Evolutionary conservation across 768 basidiomycete genomes (phyloP).

Genomic region (Xerocomus brunneocitrinus): DNA sequence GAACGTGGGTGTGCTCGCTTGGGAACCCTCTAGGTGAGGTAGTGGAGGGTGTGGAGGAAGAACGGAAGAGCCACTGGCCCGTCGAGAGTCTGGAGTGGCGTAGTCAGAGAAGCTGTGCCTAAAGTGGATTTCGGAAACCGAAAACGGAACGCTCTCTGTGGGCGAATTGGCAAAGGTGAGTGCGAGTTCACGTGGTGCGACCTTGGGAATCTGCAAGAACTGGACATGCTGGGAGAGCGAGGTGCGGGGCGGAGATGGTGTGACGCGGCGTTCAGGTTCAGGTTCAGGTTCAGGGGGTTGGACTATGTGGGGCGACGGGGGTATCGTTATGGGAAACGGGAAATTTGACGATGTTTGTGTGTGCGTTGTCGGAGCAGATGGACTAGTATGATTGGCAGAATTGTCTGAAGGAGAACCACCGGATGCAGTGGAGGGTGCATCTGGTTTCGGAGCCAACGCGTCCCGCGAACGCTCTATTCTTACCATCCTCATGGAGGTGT

Average conservation of each 20-base stretch:
- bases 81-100: slow-evolving; percentile 28
- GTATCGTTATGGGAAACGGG: slow-evolving; percentile 44
- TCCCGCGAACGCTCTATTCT: slow-evolving; percentile 19
- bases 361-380: slow-evolving; percentile 18
- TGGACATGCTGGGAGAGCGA: slow-evolving; percentile 10
- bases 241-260: slow-evolving; percentile 18
- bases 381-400: slow-evolving; percentile 16
- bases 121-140: slow-evolving; percentile 52
- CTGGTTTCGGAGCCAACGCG: slow-evolving; percentile 19
- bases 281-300: slow-evolving; percentile 9
- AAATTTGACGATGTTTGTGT: slow-evolving; percentile 32
- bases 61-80: slow-evolving; percentile 31
- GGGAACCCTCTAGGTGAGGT: slow-evolving; percentile 25
- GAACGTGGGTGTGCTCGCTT: slow-evolving; percentile 9
- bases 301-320: slow-evolving; percentile 36
- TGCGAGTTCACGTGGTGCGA: slow-evolving; percentile 23
- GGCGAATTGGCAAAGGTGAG: slow-evolving; percentile 41
- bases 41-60: slow-evolving; percentile 43
- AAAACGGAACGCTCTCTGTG: slow-evolving; percentile 53
- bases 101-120: slow-evolving; percentile 37
- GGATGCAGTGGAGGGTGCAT: slow-evolving; percentile 32
- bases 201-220: slow-evolving; percentile 25
- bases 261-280: slow-evolving; percentile 14
- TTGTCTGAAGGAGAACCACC: slow-evolving; percentile 27
- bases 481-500: slow-evolving; percentile 15